A percentile compares a stretch with the other conserved stretches of the same genome.
These are phyloP conservation scores for Penicillium aurantiogriseum DNA, from an alignment of 2,329 filamentous ascomycete genomes.

Conservation along the genomic window DNA sequence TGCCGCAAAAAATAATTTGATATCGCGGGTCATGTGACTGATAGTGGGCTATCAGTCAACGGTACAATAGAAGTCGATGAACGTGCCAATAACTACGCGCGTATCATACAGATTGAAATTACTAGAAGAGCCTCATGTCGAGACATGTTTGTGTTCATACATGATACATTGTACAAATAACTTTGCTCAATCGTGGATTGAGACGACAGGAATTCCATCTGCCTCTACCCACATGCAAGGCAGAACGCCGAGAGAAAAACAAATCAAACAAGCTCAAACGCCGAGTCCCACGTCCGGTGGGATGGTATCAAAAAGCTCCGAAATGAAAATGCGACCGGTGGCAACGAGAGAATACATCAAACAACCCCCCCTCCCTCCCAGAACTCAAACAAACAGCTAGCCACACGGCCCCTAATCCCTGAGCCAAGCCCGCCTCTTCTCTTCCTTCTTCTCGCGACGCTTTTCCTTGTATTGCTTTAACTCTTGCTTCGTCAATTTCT, in stretches of 20 bases:
- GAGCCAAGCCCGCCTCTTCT: slow-evolving; percentile 90
- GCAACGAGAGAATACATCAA: slow-evolving; percentile 10
- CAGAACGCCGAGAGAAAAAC: slow-evolving; percentile 12
- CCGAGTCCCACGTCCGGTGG: slow-evolving; percentile 16
- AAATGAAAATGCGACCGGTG: slow-evolving; percentile 14
- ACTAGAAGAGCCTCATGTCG: background rate
- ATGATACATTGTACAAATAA: slow-evolving; percentile 15
- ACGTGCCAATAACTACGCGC: no score
- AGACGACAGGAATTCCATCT: background rate
- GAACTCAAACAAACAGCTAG: slow-evolving; percentile 31
- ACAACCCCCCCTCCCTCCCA: background rate
- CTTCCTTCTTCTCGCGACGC: slow-evolving; percentile 83
- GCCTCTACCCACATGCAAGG: slow-evolving; percentile 18
- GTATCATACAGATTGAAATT: background rate
- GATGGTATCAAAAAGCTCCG: slow-evolving; percentile 17
- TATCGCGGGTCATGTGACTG: slow-evolving; percentile 25
- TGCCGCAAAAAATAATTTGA: slow-evolving; percentile 26
- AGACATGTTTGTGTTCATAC: slow-evolving; percentile 6
- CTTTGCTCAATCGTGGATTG: background rate
- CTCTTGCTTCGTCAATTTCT: slow-evolving; percentile 81
- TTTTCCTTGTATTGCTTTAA: slow-evolving; percentile 91
- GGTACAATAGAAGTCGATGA: background rate
- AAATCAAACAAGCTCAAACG: slow-evolving; percentile 18
- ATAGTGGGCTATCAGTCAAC: slow-evolving; percentile 12
- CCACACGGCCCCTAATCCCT: slow-evolving; percentile 59